These are phyloP conservation scores for Puccinia sorghi DNA, from an alignment of 1,284 basidiomycete genomes.

Conservation along the genomic window DNA sequence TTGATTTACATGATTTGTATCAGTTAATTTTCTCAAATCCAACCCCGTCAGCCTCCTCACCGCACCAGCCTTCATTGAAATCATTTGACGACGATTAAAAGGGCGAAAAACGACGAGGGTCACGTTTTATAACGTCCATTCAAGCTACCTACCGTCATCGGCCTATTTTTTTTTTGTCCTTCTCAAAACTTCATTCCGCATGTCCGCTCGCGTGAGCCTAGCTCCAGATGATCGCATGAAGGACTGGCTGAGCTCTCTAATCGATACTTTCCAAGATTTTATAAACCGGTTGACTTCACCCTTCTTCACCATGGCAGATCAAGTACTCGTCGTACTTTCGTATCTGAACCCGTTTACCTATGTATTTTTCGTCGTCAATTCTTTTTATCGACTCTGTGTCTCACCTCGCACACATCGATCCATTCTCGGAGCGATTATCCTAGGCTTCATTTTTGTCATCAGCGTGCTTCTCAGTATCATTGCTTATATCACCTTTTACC, in stretches of 20 bases:
- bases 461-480: slow-evolving; percentile 36
- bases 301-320: slow-evolving; percentile 7
- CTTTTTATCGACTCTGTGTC: slow-evolving; percentile 24
- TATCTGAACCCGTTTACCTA: slow-evolving; percentile 25
- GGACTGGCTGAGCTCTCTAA: slow-evolving; percentile 18
- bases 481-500: slow-evolving; percentile 39
- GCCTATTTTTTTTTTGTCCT: no score
- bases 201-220: background rate
- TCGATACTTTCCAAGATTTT: slow-evolving; percentile 24
- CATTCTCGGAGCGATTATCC: slow-evolving; percentile 36
- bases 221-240: background rate
- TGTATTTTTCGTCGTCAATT: background rate
- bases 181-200: background rate
- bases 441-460: slow-evolving; percentile 27
- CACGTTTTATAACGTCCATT: no score
- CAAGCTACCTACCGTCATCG: no score
- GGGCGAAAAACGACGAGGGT: no score
- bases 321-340: slow-evolving; percentile 13
- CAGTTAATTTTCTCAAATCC: no score
- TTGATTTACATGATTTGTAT: no score
- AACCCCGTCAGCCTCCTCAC: no score
- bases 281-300: slow-evolving; percentile 1
- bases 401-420: slow-evolving; percentile 47
- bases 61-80: no score
- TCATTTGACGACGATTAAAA: no score